A percentile compares a stretch with the other conserved stretches of the same genome.
Evolutionary conservation across 768 basidiomycete genomes (phyloP).

Genomic region (Boletus vinaceobasis): DNA sequence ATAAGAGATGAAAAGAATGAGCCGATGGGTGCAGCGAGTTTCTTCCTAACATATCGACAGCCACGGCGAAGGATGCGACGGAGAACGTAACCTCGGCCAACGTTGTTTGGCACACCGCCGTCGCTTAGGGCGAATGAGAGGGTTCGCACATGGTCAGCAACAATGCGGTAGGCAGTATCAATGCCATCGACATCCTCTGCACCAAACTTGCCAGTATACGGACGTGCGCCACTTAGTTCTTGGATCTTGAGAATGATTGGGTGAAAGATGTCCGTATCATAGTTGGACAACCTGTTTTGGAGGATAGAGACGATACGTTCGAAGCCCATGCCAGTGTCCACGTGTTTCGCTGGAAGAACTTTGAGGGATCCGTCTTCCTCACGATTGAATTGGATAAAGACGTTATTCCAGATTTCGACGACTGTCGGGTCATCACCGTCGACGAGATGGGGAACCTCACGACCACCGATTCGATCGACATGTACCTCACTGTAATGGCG

Average conservation of each 20-base stretch:
- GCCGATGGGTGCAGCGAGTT: conserved; percentile 88
- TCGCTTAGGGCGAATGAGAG: conserved; percentile 95
- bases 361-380: conserved; percentile 83
- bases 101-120: conserved; percentile 94
- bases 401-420: conserved; percentile 99
- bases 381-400: conserved; percentile 98
- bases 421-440: conserved; percentile 97
- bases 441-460: conserved; percentile 89
- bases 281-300: conserved; percentile 91
- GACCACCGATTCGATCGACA: conserved; percentile 95
- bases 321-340: conserved; percentile 99
- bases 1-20: conserved; percentile 92
- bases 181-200: conserved; percentile 93
- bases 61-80: conserved; percentile 90
- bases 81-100: conserved; percentile 96
- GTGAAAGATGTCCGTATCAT: conserved; percentile 93
- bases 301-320: conserved; percentile 94
- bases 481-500: conserved; percentile 76
- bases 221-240: conserved; percentile 81
- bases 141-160: conserved; percentile 95
- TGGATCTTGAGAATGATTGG: conserved; percentile 88
- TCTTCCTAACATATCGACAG: conserved; percentile 93
- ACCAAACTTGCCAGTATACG: conserved; percentile 89
- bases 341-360: conserved; percentile 84
- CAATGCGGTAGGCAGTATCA: conserved; percentile 95